Conservation (phyloP, 495 filamentous ascomycete species). For the Sporormia fimetaria region DNA sequence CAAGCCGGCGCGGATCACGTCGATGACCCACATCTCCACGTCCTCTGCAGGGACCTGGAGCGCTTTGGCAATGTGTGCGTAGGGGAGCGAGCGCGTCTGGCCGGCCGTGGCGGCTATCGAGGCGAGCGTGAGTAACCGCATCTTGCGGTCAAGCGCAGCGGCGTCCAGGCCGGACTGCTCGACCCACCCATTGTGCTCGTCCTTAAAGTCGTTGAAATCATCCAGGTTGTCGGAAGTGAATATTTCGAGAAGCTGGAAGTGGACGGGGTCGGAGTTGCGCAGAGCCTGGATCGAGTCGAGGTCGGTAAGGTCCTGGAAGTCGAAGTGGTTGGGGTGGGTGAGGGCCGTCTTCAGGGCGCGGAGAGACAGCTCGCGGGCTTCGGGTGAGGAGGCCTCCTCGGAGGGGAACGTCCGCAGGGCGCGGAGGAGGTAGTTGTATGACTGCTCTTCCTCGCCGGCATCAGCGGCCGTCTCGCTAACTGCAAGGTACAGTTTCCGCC, state of each 20-base stretch:
- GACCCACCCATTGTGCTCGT: conserved; percentile 68
- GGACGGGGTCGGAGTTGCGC: conserved; percentile 63
- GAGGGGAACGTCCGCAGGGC: conserved; percentile 73
- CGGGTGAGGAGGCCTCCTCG: conserved; percentile 53
- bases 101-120: conserved; percentile 67
- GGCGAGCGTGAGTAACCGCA: conserved; percentile 87
- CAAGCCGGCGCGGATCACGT: conserved; percentile 86
- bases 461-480: conserved; percentile 69
- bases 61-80: conserved; percentile 65
- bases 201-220: conserved; percentile 87
- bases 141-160: conserved; percentile 63
- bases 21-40: conserved; percentile 96
- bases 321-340: conserved; percentile 62
- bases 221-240: conserved; percentile 88
- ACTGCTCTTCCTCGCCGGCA: conserved; percentile 60
- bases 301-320: conserved; percentile 85
- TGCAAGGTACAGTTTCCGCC: conserved; percentile 66
- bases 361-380: conserved; percentile 70
- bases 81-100: conserved; percentile 71
- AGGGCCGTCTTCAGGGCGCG: conserved; percentile 77
- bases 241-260: conserved; percentile 85
- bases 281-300: conserved; percentile 81
- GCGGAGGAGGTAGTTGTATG: conserved; percentile 73
- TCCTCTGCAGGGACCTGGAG: conserved; percentile 71
- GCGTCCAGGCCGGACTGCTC: conserved; percentile 57